Evolutionary conservation across 2,329 filamentous ascomycete species (phyloP).

Genomic region (Fusarium anguioides): DNA sequence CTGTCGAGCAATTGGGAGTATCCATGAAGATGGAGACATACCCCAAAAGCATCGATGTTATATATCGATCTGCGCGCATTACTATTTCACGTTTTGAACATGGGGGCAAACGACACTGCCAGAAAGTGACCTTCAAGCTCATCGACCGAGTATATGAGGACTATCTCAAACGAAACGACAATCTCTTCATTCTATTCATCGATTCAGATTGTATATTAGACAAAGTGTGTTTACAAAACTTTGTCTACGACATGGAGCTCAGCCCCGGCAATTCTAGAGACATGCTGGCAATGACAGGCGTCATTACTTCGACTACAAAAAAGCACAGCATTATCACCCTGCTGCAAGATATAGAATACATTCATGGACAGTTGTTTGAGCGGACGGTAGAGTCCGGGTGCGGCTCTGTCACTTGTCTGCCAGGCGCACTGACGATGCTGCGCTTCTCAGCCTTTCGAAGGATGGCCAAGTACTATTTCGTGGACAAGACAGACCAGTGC

Average conservation of each 20-base stretch:
- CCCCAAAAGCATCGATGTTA: constrained; percentile 89
- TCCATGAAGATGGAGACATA: constrained; percentile 80
- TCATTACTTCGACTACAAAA: constrained; percentile 93
- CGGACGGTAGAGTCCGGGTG: constrained; percentile 94
- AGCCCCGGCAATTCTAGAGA: constrained; percentile 91
- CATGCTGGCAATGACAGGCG: constrained; percentile 97
- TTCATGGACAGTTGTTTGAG: constrained; percentile 96
- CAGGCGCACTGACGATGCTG: constrained; percentile 93
- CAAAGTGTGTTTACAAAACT: constrained; percentile 91
- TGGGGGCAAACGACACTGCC: constrained; percentile 92
- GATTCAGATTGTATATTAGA: constrained; percentile 97
- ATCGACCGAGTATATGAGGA: constrained; percentile 92
- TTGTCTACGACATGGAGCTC: constrained; percentile 98
- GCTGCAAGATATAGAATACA: constrained; percentile 97
- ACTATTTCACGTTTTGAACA: constrained; percentile 94
- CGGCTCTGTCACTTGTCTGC: constrained; percentile 92
- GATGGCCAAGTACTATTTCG: constrained; percentile 99
- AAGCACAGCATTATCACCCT: constrained; percentile 91
- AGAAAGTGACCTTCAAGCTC: constrained; percentile 91
- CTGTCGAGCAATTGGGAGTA: constrained; percentile 85
- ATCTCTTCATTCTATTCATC: constrained; percentile 95
- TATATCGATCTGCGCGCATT: constrained; percentile 83
- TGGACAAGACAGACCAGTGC: constrained; percentile 94
- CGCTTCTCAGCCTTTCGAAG: constrained; percentile 95
- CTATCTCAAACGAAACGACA: constrained; percentile 88